Evolutionary conservation across 768 basidiomycete species (phyloP).

Genomic region (Termitomyces sp.): DNA sequence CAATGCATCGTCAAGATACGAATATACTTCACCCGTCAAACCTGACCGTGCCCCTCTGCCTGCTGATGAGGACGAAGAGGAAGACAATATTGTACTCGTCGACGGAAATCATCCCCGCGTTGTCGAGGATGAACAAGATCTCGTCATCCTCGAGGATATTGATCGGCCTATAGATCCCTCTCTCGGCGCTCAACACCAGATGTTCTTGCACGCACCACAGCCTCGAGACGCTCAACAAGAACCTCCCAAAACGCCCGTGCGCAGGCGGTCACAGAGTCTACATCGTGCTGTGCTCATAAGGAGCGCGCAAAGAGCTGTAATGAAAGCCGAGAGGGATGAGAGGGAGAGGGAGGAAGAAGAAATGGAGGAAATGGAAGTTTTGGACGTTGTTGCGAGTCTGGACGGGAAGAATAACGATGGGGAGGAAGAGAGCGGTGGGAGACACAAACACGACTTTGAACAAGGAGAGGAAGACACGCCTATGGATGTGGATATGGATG

Average conservation of each 20-base stretch:
- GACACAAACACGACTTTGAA: conserved; percentile 19
- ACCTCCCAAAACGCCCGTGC: conserved; percentile 30
- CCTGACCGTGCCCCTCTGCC: not conserved
- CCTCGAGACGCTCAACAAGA: conserved; percentile 9
- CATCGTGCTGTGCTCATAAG: conserved; percentile 69
- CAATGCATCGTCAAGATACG: not conserved
- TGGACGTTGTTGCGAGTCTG: conserved; percentile 31
- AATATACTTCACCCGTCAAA: conserved; percentile 5
- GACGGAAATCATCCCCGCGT: conserved; percentile 64
- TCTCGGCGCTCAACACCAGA: conserved; percentile 1
- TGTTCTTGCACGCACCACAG: conserved; percentile 12
- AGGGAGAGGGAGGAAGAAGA: conserved; percentile 39
- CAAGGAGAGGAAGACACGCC: conserved; percentile 15
- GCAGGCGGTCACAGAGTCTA: conserved; percentile 35
- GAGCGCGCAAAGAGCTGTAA: conserved; percentile 58
- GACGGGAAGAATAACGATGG: conserved; percentile 18
- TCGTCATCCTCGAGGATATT: conserved; percentile 71
- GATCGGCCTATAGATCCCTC: conserved; percentile 22
- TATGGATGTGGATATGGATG: conserved; percentile 17
- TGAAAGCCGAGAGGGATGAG: conserved; percentile 44
- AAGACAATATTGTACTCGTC: conserved; percentile 54
- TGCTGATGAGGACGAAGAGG: conserved; percentile 25
- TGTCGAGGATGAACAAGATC: conserved; percentile 63
- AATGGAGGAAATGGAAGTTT: conserved; percentile 44
- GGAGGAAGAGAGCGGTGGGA: conserved; percentile 14